Conservation (phyloP, 2,329 filamentous ascomycete genomes). For the Leptographium lundbergii region DNA sequence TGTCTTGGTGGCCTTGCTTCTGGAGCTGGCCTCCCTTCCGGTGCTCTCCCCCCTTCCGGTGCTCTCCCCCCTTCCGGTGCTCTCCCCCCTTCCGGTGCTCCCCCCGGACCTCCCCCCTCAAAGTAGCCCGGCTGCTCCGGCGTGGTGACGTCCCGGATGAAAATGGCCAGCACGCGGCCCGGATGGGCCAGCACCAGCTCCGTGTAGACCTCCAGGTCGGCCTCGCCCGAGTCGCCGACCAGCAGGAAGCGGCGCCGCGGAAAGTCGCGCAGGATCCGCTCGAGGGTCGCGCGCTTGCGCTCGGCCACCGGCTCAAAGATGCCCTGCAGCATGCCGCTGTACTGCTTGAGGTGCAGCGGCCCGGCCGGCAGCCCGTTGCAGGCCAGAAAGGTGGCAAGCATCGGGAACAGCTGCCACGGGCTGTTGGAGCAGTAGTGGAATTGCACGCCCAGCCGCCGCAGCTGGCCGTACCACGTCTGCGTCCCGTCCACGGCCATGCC, state of each 20-base stretch:
- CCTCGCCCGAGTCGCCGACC: slow-evolving; percentile 91
- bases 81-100: no score
- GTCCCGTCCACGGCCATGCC: slow-evolving; percentile 82
- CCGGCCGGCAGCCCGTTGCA: slow-evolving; percentile 70
- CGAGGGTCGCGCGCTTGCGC: slow-evolving; percentile 77
- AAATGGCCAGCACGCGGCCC: slow-evolving; percentile 70
- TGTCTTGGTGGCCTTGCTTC: no score
- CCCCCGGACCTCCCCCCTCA: slow-evolving; percentile 18
- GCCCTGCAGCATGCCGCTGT: slow-evolving; percentile 91
- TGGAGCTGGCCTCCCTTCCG: no score
- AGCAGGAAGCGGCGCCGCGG: slow-evolving; percentile 80
- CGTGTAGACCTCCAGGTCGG: slow-evolving; percentile 92
- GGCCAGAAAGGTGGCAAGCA: slow-evolving; percentile 75
- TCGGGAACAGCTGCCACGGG: slow-evolving; percentile 92
- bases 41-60: no score
- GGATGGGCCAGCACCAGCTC: slow-evolving; percentile 81
- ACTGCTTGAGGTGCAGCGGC: slow-evolving; percentile 91
- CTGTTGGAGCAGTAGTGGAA: slow-evolving; percentile 99
- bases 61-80: no score
- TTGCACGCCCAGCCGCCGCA: slow-evolving; percentile 70
- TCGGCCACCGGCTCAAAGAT: slow-evolving; percentile 97
- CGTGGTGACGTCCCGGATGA: slow-evolving; percentile 92
- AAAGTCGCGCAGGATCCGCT: slow-evolving; percentile 78
- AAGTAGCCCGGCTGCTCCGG: slow-evolving; percentile 64
- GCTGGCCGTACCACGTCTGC: slow-evolving; percentile 70